Percentiles rank a stretch among this genome's conserved stretches.
These are phyloP conservation scores for Neckera pumila DNA, from an alignment of 225 moss, liverwort and hornwort species.

Conservation along the genomic window DNA sequence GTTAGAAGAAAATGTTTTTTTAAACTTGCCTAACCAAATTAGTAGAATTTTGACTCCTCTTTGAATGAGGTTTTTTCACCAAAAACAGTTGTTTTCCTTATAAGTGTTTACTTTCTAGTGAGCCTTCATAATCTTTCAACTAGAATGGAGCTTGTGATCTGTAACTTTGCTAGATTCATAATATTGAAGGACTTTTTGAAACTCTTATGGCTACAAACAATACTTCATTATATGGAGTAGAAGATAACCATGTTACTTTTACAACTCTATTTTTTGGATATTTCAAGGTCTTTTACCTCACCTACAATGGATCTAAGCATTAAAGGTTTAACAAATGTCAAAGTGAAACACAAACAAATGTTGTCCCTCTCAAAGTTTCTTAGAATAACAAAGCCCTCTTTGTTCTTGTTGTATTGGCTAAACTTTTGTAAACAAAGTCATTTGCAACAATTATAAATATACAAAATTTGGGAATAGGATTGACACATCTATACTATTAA, in stretches of 20 bases:
- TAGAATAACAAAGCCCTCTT: background rate
- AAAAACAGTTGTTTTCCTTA: background rate
- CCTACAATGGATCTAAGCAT: background rate
- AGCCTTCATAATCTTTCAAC: background rate
- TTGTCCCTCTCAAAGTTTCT: no score
- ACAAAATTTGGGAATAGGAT: no score
- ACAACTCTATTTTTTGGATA: background rate
- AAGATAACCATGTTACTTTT: background rate
- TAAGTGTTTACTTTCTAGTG: rapidly evolving
- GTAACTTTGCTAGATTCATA: background rate
- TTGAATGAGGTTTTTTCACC: background rate
- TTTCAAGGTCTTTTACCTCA: background rate
- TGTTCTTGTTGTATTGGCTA: background rate
- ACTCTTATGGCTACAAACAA: no score
- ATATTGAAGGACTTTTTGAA: background rate
- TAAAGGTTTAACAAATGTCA: background rate
- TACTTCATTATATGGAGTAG: background rate
- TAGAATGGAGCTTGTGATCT: rapidly evolving
- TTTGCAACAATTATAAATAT: no score
- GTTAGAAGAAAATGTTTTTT: background rate
- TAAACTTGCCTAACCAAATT: rapidly evolving
- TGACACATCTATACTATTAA: no score
- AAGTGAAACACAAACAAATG: no score
- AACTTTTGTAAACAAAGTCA: background rate
- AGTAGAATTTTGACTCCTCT: background rate